These are phyloP conservation scores for Funneliformis geosporum DNA, from an alignment of 192 early-diverging fungal genomes.

Conservation along the genomic window DNA sequence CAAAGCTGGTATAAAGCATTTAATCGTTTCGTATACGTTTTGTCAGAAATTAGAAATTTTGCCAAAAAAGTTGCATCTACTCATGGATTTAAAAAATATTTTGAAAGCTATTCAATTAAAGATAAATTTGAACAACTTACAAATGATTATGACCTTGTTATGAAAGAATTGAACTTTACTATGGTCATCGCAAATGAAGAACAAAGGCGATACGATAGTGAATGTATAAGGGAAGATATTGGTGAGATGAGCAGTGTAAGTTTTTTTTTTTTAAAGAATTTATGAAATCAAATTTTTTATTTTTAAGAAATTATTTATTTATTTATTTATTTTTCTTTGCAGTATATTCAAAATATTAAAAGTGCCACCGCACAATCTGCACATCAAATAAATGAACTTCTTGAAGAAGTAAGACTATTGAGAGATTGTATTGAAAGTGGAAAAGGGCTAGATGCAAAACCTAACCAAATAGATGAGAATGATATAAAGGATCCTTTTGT, in stretches of 20 bases:
- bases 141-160: not conserved
- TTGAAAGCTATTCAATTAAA: not conserved
- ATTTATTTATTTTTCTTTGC: not conserved
- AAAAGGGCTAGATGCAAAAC: not conserved
- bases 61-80: not conserved
- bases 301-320: not conserved
- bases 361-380: not conserved
- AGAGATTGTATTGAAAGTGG: not conserved
- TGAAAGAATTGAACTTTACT: not conserved
- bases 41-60: conserved; percentile 7
- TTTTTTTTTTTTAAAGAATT: not conserved
- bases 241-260: not conserved
- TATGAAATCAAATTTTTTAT: not conserved
- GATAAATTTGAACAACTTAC: not conserved
- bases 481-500: not conserved
- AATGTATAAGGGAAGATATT: not conserved
- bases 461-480: not conserved
- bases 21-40: not conserved
- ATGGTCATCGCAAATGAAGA: not conserved
- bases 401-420: not conserved
- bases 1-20: conserved; percentile 11
- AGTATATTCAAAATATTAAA: not conserved
- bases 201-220: not conserved
- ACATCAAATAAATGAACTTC: not conserved
- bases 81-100: not conserved